phyloP scores from a whole-genome alignment of 805 yeast species.

The Myxozyma neglecta region DNA sequence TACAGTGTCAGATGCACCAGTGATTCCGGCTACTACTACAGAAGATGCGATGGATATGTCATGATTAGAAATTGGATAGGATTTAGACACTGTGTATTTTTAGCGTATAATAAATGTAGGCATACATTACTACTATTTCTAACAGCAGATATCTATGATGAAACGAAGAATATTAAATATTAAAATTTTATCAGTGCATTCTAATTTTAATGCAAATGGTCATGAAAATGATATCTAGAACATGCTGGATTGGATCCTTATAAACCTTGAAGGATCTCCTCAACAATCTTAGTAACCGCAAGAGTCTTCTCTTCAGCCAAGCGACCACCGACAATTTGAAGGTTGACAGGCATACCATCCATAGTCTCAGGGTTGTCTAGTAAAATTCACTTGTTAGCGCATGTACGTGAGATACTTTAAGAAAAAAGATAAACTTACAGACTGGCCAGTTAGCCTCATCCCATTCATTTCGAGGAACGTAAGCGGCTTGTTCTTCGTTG shows the following conservation, averaged over 20 bases:
- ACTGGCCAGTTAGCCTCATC: conserved; percentile 31
- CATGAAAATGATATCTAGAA: background rate
- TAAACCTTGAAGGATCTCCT: conserved; percentile 22
- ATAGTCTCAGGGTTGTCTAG: conserved; percentile 32
- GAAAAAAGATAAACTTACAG: conserved; percentile 13
- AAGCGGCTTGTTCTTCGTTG: conserved; percentile 24
- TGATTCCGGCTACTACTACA: conserved; percentile 4
- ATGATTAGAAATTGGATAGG: background rate
- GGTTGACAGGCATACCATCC: conserved; percentile 33
- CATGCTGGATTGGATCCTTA: background rate
- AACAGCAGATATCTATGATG: too few species aligned
- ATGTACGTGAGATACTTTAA: background rate
- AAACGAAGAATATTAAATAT: too few species aligned
- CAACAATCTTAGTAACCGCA: conserved; percentile 36
- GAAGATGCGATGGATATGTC: conserved; percentile 21
- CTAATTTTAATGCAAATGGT: background rate
- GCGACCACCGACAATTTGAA: conserved; percentile 32
- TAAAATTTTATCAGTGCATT: too few species aligned
- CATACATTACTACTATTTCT: background rate
- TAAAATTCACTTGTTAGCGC: background rate
- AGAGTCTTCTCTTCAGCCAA: conserved; percentile 33
- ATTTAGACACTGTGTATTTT: background rate
- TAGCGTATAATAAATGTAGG: background rate
- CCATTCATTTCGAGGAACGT: conserved; percentile 32
- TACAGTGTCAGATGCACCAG: conserved; percentile 9